Evolutionary conservation across 2,329 filamentous ascomycete species (phyloP), one percentile per base, ranked within the genome.

Genomic region (Penicillium glabrum): DNA sequence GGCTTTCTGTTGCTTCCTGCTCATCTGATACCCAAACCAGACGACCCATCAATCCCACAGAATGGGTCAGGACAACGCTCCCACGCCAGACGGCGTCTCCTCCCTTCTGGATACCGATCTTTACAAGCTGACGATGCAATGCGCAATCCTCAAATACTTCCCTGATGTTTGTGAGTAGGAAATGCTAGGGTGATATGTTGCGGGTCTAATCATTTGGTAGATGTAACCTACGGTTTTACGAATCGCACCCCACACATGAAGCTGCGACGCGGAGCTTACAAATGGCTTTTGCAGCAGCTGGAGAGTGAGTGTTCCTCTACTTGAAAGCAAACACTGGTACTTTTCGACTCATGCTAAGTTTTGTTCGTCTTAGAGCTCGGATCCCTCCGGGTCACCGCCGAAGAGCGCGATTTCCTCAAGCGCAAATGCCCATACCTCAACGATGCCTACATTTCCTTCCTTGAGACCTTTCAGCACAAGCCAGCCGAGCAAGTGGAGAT

Each of bases 111-210:
- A 95, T 70, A 93, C 89, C 16, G 86, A 89, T 73, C 76, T 99
- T 59, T 99, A 97, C 84, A 99, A 99, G 77, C 78, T 99, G 76
- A 99, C 95, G 21, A 99, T 99, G 95, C 95, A 99, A 88, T 96
- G 90, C 72, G 92, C 92, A 60, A 89, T 98, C 63, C 84, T 96
- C 65, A 96, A 96, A 76, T 96, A 93, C 79, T 98, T 96, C 75
- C 89, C 89, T 33, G 82, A 93, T 57, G 79, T 80, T 56, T 64
- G 79, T 81, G 64, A 70, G 77, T 71, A 43, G n/a, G 0, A 14
- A 1, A n/a, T 21, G 2, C 23, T 23, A 13, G 11, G 19, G 9
- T 29, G 1, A 29, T n/a, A 47, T 23, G 2, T 3, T n/a, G 14
- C 19, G 24, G 16, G 24, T 24, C 58, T 60, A 21, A 69, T 33